A percentile compares a stretch with the other conserved stretches of the same genome.
phyloP scores from a whole-genome alignment of 257 asterid species.

The Sherardia arvensis region DNA sequence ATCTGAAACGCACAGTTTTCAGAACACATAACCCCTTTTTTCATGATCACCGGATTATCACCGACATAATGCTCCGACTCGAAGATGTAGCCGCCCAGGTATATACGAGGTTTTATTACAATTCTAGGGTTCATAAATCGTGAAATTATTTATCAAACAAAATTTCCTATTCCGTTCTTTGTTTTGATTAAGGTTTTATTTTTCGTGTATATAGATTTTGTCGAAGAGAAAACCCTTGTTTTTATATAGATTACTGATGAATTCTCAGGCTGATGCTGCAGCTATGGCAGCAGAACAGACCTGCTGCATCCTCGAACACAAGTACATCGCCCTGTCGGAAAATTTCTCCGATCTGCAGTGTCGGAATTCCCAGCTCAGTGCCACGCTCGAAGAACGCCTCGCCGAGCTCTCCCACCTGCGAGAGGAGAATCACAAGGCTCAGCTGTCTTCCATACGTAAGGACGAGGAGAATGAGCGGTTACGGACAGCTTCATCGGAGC shows the following conservation, averaged over 20 bases:
- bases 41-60: background rate
- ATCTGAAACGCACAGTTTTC: background rate
- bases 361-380: slow-evolving; percentile 34
- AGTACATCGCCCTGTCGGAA: slow-evolving; percentile 51
- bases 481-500: slow-evolving; percentile 51
- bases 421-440: slow-evolving; percentile 51
- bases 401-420: slow-evolving; percentile 41
- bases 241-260: slow-evolving; percentile 25
- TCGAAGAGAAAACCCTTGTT: too few relatives aligned
- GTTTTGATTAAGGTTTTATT: too few relatives aligned
- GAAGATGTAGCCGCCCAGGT: background rate
- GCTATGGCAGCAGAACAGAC: slow-evolving; percentile 85
- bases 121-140: background rate
- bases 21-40: background rate
- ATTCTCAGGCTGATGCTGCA: slow-evolving; percentile 79
- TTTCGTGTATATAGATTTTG: too few relatives aligned
- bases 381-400: slow-evolving; percentile 39
- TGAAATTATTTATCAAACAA: too few relatives aligned
- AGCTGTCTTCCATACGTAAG: slow-evolving; percentile 46
- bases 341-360: slow-evolving; percentile 49
- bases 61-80: background rate
- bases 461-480: slow-evolving; percentile 79
- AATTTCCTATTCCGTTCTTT: too few relatives aligned
- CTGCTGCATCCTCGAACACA: slow-evolving; percentile 74
- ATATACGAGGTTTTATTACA: background rate